These are phyloP conservation scores for Kodamaea neixiangensis DNA, from an alignment of 805 yeast genomes.

Conservation along the genomic window DNA sequence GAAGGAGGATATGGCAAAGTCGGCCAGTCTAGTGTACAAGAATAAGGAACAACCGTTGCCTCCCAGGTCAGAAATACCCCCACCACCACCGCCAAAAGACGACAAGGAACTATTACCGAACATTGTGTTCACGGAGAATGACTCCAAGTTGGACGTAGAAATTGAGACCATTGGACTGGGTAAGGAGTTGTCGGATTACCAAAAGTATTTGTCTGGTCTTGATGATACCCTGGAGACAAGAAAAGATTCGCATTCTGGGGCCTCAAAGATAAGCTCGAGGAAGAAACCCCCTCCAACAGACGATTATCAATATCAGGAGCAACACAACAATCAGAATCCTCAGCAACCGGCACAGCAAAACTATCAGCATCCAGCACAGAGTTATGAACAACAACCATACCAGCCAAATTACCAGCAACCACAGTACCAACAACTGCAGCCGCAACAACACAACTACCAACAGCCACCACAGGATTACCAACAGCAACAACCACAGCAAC, in stretches of 20 bases:
- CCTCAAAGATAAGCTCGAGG: background rate
- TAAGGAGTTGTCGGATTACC: slow-evolving; percentile 23
- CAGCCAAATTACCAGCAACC: background rate
- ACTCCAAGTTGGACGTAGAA: slow-evolving; percentile 19
- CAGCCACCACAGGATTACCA: slow-evolving; percentile 3
- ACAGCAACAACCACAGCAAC: slow-evolving; percentile 1
- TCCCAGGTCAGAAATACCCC: slow-evolving; percentile 10
- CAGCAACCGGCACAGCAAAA: slow-evolving; percentile 1
- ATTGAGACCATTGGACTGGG: slow-evolving; percentile 10
- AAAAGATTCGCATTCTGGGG: background rate
- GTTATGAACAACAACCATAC: background rate
- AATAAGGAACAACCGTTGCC: slow-evolving; percentile 21
- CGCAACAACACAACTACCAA: background rate
- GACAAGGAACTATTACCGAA: slow-evolving; percentile 26
- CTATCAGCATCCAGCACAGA: background rate
- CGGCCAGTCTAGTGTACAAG: slow-evolving; percentile 16
- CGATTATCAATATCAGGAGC: background rate
- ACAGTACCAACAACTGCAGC: background rate
- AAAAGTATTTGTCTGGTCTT: slow-evolving; percentile 22
- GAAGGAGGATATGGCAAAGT: slow-evolving; percentile 16
- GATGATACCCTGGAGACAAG: slow-evolving; percentile 8
- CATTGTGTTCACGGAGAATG: slow-evolving; percentile 23
- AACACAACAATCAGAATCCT: background rate
- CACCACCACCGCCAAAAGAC: slow-evolving; percentile 19
- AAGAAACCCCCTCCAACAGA: slow-evolving; percentile 6